Percentiles rank a stretch among this genome's conserved stretches.
phyloP scores from a whole-genome alignment of 768 basidiomycete species.

The Mycena leptocephala region DNA sequence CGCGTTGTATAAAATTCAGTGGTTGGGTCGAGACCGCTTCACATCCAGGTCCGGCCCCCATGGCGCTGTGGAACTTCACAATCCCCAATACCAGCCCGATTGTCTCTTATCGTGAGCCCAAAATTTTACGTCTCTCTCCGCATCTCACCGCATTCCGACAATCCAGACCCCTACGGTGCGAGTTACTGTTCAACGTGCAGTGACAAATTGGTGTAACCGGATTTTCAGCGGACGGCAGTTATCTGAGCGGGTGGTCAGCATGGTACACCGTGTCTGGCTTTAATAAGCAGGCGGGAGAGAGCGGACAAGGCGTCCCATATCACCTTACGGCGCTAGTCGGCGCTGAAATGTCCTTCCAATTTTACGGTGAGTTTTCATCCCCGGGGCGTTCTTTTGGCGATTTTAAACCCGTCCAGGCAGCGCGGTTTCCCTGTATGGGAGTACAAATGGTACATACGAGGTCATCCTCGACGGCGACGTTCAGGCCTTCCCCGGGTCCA shows the following conservation, averaged over 20 bases:
- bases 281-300: slow-evolving; percentile 14
- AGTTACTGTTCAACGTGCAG: neutral
- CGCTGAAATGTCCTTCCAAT: slow-evolving; percentile 18
- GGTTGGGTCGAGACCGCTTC: neutral
- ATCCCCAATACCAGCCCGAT: slow-evolving; percentile 20
- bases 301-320: slow-evolving; percentile 4
- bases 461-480: slow-evolving; percentile 7
- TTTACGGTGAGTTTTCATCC: slow-evolving; percentile 12
- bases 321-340: slow-evolving; percentile 18
- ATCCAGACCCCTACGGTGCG: slow-evolving; percentile 18
- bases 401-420: neutral
- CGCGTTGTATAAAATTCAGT: neutral
- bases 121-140: neutral
- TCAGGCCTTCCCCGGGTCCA: neutral
- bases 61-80: slow-evolving; percentile 29
- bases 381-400: neutral
- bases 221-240: slow-evolving; percentile 17
- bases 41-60: neutral
- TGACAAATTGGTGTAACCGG: neutral
- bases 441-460: slow-evolving; percentile 12
- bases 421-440: slow-evolving; percentile 20
- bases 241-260: slow-evolving; percentile 21
- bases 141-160: neutral
- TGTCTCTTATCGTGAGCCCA: slow-evolving; percentile 17
- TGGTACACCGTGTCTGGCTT: slow-evolving; percentile 18